Percentiles rank a stretch among this genome's conserved stretches.
Evolutionary conservation across 1,139 yeast genomes (phyloP).

Genomic region (Debaryomyces fabryi): DNA sequence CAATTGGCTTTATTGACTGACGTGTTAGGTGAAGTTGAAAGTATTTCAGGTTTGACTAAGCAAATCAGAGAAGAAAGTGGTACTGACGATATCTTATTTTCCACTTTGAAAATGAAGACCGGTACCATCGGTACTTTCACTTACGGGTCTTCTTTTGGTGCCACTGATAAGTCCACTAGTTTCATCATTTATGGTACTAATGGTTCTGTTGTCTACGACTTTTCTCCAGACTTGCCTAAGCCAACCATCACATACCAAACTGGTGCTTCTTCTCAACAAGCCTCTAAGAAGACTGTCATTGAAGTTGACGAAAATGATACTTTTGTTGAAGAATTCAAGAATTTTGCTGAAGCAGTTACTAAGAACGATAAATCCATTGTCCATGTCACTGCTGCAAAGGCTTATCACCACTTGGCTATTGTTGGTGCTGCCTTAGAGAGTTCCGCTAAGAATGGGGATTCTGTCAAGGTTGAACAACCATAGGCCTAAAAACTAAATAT

Average conservation of each 20-base stretch:
- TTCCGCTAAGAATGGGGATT: constrained; percentile 58
- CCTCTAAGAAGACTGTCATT: constrained; percentile 49
- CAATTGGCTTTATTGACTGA: constrained; percentile 85
- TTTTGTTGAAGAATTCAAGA: constrained; percentile 64
- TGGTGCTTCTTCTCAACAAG: constrained; percentile 45
- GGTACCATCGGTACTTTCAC: constrained; percentile 86
- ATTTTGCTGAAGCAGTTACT: constrained; percentile 70
- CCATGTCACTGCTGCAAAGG: constrained; percentile 65
- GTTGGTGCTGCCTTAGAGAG: constrained; percentile 83
- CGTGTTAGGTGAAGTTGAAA: constrained; percentile 72
- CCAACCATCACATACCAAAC: constrained; percentile 53
- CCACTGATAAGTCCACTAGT: constrained; percentile 66
- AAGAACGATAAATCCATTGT: constrained; percentile 64
- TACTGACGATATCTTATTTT: constrained; percentile 74
- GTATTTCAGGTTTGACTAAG: constrained; percentile 70
- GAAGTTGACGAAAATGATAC: constrained; percentile 59
- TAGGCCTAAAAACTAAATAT: constrained; percentile 8
- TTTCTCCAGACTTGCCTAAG: constrained; percentile 52
- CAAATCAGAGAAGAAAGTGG: constrained; percentile 80
- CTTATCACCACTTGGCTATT: constrained; percentile 90
- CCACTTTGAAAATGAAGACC: constrained; percentile 61
- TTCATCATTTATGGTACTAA: constrained; percentile 75
- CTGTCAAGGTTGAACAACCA: constrained; percentile 50
- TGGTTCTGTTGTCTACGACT: constrained; percentile 72
- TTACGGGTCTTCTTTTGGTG: constrained; percentile 90